A percentile compares a stretch with the other conserved stretches of the same genome.
phyloP scores from a whole-genome alignment of 345 rosid genomes.

The Geranium rotundifolium region DNA sequence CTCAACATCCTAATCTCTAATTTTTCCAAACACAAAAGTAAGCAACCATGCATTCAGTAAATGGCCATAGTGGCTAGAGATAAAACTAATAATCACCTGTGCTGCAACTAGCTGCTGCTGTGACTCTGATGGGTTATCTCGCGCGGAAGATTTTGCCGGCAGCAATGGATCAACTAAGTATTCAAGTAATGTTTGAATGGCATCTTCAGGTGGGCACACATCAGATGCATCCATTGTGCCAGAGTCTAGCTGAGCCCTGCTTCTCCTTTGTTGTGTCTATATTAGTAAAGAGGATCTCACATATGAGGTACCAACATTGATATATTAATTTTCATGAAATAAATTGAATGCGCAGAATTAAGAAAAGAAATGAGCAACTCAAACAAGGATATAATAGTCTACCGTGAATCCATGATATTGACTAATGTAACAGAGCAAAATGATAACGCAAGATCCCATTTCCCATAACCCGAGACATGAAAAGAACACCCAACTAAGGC shows the following conservation, averaged over 20 bases:
- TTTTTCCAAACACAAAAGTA: too few relatives aligned
- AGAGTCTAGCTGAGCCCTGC: not conserved
- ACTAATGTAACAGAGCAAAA: not conserved
- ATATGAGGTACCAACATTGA: not conserved
- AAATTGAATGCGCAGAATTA: not conserved
- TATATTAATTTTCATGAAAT: not conserved
- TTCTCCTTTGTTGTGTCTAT: not conserved
- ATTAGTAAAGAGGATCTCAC: too few relatives aligned
- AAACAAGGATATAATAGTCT: not conserved
- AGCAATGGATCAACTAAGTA: slow-evolving; percentile 62
- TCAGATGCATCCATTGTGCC: slow-evolving; percentile 17
- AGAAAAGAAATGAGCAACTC: not conserved
- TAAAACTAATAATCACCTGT: slow-evolving; percentile 37
- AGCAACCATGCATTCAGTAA: not conserved
- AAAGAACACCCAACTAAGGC: not conserved
- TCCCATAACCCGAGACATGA: not conserved
- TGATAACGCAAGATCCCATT: not conserved
- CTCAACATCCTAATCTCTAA: not conserved
- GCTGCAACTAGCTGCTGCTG: slow-evolving; percentile 45
- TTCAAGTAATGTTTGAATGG: slow-evolving; percentile 40
- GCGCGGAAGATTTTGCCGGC: slow-evolving; percentile 27
- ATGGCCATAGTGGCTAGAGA: not conserved
- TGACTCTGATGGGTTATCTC: slow-evolving; percentile 23
- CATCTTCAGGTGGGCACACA: slow-evolving; percentile 60
- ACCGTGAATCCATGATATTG: not conserved